These are phyloP conservation scores for Astrothelium subdiscretum DNA, from an alignment of 495 filamentous ascomycete genomes.

Conservation along the genomic window DNA sequence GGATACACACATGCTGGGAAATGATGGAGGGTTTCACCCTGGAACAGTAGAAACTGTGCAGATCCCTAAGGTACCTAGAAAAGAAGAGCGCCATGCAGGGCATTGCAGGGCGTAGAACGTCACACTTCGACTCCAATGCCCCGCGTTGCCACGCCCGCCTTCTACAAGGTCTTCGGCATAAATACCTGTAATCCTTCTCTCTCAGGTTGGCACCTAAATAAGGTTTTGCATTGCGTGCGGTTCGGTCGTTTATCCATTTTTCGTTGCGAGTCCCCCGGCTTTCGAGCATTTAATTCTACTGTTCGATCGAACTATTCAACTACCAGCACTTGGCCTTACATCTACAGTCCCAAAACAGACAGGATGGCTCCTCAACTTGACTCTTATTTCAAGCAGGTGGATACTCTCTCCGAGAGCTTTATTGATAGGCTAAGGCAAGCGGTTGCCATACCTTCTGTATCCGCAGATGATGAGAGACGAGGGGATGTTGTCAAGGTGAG, in stretches of 20 bases:
- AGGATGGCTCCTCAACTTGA: slow-evolving; percentile 31
- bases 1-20: too few species aligned
- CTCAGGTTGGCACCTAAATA: neutral
- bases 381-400: slow-evolving; percentile 45
- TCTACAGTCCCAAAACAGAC: slow-evolving; percentile 22
- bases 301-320: neutral
- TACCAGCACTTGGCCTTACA: slow-evolving; percentile 23
- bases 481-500: slow-evolving; percentile 69
- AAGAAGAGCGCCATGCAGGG: too few species aligned
- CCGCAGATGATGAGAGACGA: slow-evolving; percentile 76
- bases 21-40: too few species aligned
- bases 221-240: neutral
- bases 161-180: neutral
- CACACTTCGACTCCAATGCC: neutral
- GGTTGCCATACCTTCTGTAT: slow-evolving; percentile 92
- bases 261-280: too few species aligned
- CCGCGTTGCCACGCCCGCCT: neutral
- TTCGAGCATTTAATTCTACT: neutral
- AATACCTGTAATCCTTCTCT: neutral
- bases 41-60: too few species aligned
- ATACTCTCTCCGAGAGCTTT: slow-evolving; percentile 66
- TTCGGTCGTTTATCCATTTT: neutral
- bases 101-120: too few species aligned
- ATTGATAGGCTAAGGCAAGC: slow-evolving; percentile 85
- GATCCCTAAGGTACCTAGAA: too few species aligned